Conservation (phyloP, 768 basidiomycete species). For the Amanita rubescens region DNA sequence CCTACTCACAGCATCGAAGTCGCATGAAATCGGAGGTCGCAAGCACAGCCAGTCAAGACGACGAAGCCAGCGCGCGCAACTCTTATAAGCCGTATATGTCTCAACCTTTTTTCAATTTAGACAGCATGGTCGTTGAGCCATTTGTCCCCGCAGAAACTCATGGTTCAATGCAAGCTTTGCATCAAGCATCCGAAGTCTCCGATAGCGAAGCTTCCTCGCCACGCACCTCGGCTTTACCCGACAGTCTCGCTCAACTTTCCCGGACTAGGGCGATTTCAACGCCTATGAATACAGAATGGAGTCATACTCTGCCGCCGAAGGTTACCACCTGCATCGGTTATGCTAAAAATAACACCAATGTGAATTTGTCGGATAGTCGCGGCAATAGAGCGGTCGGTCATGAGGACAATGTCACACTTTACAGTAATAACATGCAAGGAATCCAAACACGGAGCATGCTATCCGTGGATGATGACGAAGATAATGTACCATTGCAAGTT, state of each 20-base stretch:
- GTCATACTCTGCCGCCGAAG: background rate
- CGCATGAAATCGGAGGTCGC: background rate
- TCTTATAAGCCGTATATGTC: constrained; percentile 37
- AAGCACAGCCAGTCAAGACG: background rate
- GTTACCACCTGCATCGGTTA: background rate
- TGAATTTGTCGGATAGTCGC: background rate
- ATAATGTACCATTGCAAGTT: constrained; percentile 2
- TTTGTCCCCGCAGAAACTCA: background rate
- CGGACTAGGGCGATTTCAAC: background rate
- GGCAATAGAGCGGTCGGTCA: background rate
- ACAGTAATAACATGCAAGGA: background rate
- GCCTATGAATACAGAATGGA: background rate
- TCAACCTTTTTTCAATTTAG: constrained; percentile 30
- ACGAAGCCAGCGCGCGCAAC: background rate
- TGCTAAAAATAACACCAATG: background rate
- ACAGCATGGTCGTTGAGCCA: constrained; percentile 4
- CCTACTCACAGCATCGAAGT: background rate
- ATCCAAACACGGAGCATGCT: no score
- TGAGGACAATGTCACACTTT: background rate
- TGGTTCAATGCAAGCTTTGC: background rate
- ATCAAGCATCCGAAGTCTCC: background rate
- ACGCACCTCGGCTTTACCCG: background rate
- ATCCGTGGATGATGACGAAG: background rate
- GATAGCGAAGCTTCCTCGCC: background rate
- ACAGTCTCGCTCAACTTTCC: background rate